A percentile compares a stretch with the other conserved stretches of the same genome.
Evolutionary conservation across 2,329 filamentous ascomycete species (phyloP).

Genomic region (Hymenoscyphus repandus): DNA sequence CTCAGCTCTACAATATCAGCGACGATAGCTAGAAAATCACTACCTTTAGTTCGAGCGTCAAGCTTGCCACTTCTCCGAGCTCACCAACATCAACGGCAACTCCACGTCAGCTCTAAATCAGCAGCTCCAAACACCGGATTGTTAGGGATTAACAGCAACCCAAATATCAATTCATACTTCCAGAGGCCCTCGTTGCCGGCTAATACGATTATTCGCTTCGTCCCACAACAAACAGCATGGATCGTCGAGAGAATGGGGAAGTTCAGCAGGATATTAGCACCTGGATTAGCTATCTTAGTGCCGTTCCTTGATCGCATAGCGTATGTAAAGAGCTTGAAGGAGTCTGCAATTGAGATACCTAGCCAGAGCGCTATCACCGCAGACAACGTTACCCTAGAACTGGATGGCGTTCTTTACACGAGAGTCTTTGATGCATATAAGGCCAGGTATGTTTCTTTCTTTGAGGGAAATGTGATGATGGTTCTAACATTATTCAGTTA

Average conservation of each 20-base stretch:
- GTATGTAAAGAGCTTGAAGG: conserved; percentile 97
- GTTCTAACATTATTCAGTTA: conserved; percentile 54
- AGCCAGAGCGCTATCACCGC: conserved; percentile 97
- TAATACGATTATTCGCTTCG: conserved; percentile 93
- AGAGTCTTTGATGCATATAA: conserved; percentile 98
- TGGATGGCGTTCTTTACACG: conserved; percentile 94
- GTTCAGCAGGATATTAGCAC: conserved; percentile 88
- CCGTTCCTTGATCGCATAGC: conserved; percentile 93
- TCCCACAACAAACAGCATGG: conserved; percentile 99
- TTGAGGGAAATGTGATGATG: background rate
- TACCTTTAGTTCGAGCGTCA: conserved; percentile 19
- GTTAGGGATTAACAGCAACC: conserved; percentile 29
- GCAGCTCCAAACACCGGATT: conserved; percentile 26
- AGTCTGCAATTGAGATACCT: conserved; percentile 92
- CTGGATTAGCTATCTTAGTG: conserved; percentile 81
- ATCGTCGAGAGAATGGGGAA: conserved; percentile 99
- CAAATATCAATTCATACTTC: conserved; percentile 67
- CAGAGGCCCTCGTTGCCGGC: conserved; percentile 70
- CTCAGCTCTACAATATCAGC: conserved; percentile 11
- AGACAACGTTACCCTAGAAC: conserved; percentile 94
- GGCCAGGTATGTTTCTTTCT: conserved; percentile 61
- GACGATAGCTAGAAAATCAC: conserved; percentile 14
- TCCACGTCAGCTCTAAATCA: conserved; percentile 22
- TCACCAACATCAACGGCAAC: conserved; percentile 21
- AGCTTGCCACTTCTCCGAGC: conserved; percentile 15